Evolutionary conservation across 371 early-diverging fungal species (phyloP).

Genomic region (Apophysomyces elegans): DNA sequence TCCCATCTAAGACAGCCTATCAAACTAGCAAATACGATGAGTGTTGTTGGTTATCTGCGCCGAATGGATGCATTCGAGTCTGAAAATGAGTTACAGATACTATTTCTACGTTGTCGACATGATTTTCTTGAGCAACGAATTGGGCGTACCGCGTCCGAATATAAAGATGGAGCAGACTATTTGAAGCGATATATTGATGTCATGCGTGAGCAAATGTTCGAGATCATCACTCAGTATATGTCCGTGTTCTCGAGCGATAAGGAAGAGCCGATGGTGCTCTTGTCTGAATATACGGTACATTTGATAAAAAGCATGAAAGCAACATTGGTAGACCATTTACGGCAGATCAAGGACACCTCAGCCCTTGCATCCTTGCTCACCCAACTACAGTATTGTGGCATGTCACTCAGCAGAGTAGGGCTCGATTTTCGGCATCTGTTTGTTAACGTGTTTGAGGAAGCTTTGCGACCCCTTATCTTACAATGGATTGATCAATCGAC

Average conservation of each 20-base stretch:
- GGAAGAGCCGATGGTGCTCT: conserved; percentile 34
- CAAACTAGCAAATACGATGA: conserved; percentile 79
- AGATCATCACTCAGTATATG: conserved; percentile 82
- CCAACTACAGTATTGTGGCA: conserved; percentile 84
- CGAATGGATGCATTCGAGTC: conserved; percentile 73
- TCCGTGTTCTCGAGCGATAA: conserved; percentile 74
- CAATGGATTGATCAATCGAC: conserved; percentile 55
- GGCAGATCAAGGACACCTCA: conserved; percentile 65
- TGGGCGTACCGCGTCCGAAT: conserved; percentile 36
- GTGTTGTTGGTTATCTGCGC: conserved; percentile 79
- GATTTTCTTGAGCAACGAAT: conserved; percentile 62
- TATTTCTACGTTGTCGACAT: conserved; percentile 78
- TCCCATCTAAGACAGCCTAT: conserved; percentile 73
- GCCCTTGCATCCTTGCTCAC: conserved; percentile 69
- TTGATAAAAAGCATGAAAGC: conserved; percentile 40
- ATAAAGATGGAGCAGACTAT: conserved; percentile 65
- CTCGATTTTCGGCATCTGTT: conserved; percentile 76
- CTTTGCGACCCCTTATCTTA: conserved; percentile 60
- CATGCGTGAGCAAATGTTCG: conserved; percentile 79
- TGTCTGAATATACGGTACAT: conserved; percentile 61
- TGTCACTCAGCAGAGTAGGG: conserved; percentile 81
- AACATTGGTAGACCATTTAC: conserved; percentile 44
- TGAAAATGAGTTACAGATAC: conserved; percentile 72
- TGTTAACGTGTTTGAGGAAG: conserved; percentile 64
- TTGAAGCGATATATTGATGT: conserved; percentile 77